Evolutionary conservation across 192 early-diverging fungal genomes (phyloP).

Genomic region (Backusella morwellensis): DNA sequence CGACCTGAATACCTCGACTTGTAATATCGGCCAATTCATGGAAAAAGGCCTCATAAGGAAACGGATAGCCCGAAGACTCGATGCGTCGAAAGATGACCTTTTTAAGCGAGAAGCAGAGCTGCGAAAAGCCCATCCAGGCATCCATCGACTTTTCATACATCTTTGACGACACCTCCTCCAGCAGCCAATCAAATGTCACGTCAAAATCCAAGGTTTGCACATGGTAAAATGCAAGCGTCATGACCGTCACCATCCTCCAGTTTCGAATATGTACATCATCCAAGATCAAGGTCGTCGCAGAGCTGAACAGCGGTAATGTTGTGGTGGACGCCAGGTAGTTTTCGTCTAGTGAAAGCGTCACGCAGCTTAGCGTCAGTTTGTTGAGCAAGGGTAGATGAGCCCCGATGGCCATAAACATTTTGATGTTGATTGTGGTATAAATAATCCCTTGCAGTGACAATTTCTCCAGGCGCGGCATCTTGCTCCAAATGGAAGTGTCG

Average conservation of each 20-base stretch:
- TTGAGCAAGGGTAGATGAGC: constrained; percentile 3
- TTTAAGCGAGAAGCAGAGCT: not conserved
- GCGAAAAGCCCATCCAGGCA: constrained; percentile 15
- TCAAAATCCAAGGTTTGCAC: constrained; percentile 9
- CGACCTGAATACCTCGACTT: not conserved
- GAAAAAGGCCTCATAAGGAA: constrained; percentile 11
- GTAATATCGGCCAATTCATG: not conserved
- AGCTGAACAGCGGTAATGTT: not conserved
- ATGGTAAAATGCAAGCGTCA: constrained; percentile 12
- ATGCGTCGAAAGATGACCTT: constrained; percentile 7
- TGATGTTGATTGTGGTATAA: not conserved
- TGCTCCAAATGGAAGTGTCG: not conserved
- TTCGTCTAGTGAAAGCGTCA: not conserved
- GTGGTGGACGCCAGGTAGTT: not conserved
- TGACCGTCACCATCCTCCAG: constrained; percentile 5
- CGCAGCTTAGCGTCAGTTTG: not conserved
- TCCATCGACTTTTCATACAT: constrained; percentile 4
- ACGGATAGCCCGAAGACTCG: not conserved
- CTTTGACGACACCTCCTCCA: not conserved
- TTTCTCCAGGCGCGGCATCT: not conserved
- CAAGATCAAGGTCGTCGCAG: not conserved
- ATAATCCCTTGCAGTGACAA: not conserved
- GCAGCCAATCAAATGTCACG: constrained; percentile 12
- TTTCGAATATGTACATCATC: not conserved
- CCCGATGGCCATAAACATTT: constrained; percentile 5